Base-by-base conservation (phyloP, 1,284 basidiomycete genomes). In the Takashimella koratensis region DNA sequence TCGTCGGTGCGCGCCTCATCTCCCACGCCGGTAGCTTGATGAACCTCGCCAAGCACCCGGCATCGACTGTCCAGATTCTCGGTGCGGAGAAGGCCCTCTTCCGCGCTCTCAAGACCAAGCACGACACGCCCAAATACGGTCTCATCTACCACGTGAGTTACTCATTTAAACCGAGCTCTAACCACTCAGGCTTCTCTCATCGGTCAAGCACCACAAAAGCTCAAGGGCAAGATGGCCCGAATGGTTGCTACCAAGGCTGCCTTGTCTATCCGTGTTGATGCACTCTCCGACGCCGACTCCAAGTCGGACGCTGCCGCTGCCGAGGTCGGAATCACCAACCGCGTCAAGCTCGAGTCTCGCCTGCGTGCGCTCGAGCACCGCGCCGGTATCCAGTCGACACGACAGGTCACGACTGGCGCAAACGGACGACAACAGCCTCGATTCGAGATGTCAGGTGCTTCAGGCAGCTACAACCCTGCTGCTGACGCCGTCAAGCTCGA, bases 201-300 rank as follows among this genome's bases (percentile, higher is more conserved):
- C 63, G 96, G 95, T 39, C 93, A 96, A 80, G 95, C 96, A 51
- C 91, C 95, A 47, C 91, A 93, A 63, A 97, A 97, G 80, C 83
- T 97, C 62, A 98, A 98, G 83, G 96, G 95, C 69, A 98, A 98
- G 86, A 98, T 98, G 95, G 96, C 96, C 12, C 88, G 96, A 65
- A 98, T 98, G 95, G 92, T 98, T 25, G 93, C 95, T 39, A 98
- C 95, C 57, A 97, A 97, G 81, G 87, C 95, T 3, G 90, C 95
- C 1, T 84, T 98, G 10, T 96, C 94, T 4, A 92, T 95, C 67
- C 92, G 95, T 75, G 88, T 98, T 43, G 95, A 98, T 66, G 95
- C 95, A 5, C 85, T 98, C 43, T 88, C 94, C 23, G 94, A 97
- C 62, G 81, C 86, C 22, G 91, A 97, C 58, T 88, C 85, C 68